A percentile compares a stretch with the other conserved stretches of the same genome.
Evolutionary conservation across 2,329 filamentous ascomycete species (phyloP).

Genomic region (Alternaria solani): DNA sequence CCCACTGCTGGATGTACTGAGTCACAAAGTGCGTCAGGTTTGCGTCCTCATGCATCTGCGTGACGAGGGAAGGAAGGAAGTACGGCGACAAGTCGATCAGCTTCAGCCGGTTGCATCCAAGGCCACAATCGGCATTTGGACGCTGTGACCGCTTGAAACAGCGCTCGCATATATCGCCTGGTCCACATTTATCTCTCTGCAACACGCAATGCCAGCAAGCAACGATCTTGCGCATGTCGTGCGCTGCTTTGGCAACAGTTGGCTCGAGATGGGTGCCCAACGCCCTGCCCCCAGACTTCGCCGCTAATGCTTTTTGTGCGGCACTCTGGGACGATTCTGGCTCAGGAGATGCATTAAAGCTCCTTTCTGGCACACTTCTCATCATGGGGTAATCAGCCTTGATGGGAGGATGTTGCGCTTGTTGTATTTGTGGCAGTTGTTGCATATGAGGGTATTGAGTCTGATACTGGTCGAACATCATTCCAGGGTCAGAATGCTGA

Average conservation of each 20-base stretch:
- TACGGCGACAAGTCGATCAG: slow-evolving; percentile 54
- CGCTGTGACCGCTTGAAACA: slow-evolving; percentile 51
- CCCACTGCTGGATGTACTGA: slow-evolving; percentile 50
- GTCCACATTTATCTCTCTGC: slow-evolving; percentile 57
- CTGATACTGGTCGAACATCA: slow-evolving; percentile 29
- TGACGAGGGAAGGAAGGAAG: slow-evolving; percentile 55
- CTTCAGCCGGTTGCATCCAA: slow-evolving; percentile 57
- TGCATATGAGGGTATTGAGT: slow-evolving; percentile 15
- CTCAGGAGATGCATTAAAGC: slow-evolving; percentile 38
- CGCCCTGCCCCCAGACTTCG: slow-evolving; percentile 49
- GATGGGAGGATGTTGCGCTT: slow-evolving; percentile 9
- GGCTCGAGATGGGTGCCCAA: slow-evolving; percentile 50
- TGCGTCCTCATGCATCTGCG: slow-evolving; percentile 55
- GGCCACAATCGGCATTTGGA: slow-evolving; percentile 51
- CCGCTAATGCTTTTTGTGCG: slow-evolving; percentile 31
- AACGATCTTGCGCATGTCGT: slow-evolving; percentile 56
- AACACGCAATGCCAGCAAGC: slow-evolving; percentile 60
- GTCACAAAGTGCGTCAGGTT: slow-evolving; percentile 52
- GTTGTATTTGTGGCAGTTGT: slow-evolving; percentile 8
- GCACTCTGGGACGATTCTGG: slow-evolving; percentile 29
- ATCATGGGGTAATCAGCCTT: slow-evolving; percentile 14
- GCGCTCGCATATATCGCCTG: slow-evolving; percentile 51
- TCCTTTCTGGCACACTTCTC: slow-evolving; percentile 25
- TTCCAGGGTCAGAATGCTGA: slow-evolving; percentile 35
- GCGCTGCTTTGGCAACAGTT: slow-evolving; percentile 52